Conservation (phyloP, 2,329 filamentous ascomycete species). For the Pestalotiopsis sp. region DNA sequence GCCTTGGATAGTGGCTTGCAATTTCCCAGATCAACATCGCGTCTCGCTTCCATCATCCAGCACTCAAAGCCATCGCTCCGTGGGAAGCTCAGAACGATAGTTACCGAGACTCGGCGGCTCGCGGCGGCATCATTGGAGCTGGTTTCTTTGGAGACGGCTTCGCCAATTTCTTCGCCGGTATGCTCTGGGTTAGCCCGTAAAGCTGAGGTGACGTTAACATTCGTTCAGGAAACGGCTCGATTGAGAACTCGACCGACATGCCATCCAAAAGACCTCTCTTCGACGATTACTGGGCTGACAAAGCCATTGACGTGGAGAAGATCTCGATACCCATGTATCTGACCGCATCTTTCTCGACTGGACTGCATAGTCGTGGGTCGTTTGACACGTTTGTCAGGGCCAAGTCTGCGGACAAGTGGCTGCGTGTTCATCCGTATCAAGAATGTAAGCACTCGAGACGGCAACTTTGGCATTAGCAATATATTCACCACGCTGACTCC, state of each 20-base stretch:
- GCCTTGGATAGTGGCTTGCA: constrained; percentile 9
- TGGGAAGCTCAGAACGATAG: background rate
- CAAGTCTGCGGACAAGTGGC: constrained; percentile 1
- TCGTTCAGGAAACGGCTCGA: background rate
- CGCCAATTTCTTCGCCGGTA: no score
- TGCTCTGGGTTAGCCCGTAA: background rate
- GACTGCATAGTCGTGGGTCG: constrained; percentile 4
- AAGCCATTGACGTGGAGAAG: constrained; percentile 1
- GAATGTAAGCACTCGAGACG: constrained; percentile 1
- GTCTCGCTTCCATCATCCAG: background rate
- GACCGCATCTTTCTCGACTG: constrained; percentile 6
- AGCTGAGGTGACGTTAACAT: background rate
- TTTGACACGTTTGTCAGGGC: constrained; percentile 8
- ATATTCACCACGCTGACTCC: background rate
- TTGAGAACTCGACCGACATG: background rate
- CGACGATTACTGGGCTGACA: constrained; percentile 10
- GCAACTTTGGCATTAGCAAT: background rate
- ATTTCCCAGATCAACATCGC: constrained; percentile 8
- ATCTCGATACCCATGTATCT: constrained; percentile 9
- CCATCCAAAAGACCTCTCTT: background rate
- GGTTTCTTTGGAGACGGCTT: background rate
- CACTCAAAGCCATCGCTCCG: constrained; percentile 1
- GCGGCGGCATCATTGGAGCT: background rate
- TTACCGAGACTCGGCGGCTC: background rate
- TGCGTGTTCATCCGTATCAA: constrained; percentile 9